Percentiles rank a stretch among this genome's conserved stretches.
Conservation (phyloP, 108 stramenopile species). For the Mayamaea pseudoterrestris region DNA sequence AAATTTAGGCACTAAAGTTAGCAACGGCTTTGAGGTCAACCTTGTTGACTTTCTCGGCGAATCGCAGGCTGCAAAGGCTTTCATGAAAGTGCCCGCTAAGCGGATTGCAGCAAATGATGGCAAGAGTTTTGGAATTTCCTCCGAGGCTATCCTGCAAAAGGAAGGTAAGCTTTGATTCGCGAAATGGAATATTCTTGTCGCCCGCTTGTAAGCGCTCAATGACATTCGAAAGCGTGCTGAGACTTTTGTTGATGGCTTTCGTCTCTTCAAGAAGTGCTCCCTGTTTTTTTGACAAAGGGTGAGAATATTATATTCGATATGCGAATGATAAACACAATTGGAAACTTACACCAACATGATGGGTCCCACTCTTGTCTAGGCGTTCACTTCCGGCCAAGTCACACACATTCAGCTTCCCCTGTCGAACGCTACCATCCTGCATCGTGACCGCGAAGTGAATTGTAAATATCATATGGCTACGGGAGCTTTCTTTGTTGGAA, state of each 20-base stretch:
- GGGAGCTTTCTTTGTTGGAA: slow-evolving; percentile 70
- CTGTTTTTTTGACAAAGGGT: neutral
- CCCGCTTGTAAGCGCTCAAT: slow-evolving; percentile 76
- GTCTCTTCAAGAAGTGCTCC: slow-evolving; percentile 71
- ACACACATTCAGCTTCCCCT: slow-evolving; percentile 63
- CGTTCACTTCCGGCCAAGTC: slow-evolving; percentile 93
- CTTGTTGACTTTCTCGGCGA: slow-evolving; percentile 76
- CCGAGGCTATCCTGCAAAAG: slow-evolving; percentile 73
- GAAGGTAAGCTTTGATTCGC: slow-evolving; percentile 90
- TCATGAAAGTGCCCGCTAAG: slow-evolving; percentile 68
- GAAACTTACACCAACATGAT: slow-evolving; percentile 20
- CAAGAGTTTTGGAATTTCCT: slow-evolving; percentile 84
- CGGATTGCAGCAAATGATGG: slow-evolving; percentile 87
- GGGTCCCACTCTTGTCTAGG: slow-evolving; percentile 72
- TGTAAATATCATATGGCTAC: slow-evolving; percentile 79
- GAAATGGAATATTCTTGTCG: slow-evolving; percentile 73
- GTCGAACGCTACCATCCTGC: slow-evolving; percentile 30
- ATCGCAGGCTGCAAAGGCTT: slow-evolving; percentile 73
- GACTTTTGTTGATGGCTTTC: slow-evolving; percentile 76
- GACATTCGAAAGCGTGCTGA: slow-evolving; percentile 63
- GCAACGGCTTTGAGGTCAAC: slow-evolving; percentile 49
- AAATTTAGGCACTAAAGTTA: slow-evolving; percentile 24
- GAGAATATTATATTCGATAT: neutral
- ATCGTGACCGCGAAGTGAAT: slow-evolving; percentile 49
- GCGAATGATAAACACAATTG: neutral